Conservation (phyloP, 345 rosid species). For the Psidium guajava region DNA sequence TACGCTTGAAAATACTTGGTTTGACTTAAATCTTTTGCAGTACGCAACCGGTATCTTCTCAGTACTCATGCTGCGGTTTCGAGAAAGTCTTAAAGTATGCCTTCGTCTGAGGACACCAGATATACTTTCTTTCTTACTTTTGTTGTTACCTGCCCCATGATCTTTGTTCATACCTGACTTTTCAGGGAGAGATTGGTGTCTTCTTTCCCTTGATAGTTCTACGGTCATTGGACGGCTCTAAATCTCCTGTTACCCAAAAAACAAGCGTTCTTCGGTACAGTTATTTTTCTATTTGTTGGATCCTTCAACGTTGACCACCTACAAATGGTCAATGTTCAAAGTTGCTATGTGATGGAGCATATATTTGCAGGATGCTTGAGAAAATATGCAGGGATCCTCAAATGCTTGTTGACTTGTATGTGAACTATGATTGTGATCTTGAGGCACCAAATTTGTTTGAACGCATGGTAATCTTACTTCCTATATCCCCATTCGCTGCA, state of each 20-base stretch:
- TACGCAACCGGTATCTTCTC: constrained; percentile 94
- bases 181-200: constrained; percentile 92
- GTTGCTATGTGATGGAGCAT: constrained; percentile 2
- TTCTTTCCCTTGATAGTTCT: constrained; percentile 91
- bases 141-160: neutral
- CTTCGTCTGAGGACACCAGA: constrained; percentile 2
- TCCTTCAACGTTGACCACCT: neutral
- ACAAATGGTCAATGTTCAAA: neutral
- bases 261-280: constrained; percentile 78
- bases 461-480: constrained; percentile 58
- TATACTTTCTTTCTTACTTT: constrained; percentile 3
- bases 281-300: constrained; percentile 8
- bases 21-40: constrained; percentile 38
- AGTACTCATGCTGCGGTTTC: constrained; percentile 76
- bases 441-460: constrained; percentile 98
- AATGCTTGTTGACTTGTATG: constrained; percentile 95
- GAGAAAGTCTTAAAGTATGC: constrained; percentile 96
- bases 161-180: constrained; percentile 5
- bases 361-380: constrained; percentile 73
- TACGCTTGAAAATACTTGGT: constrained; percentile 2
- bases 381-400: constrained; percentile 92
- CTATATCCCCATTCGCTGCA: neutral
- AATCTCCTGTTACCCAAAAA: constrained; percentile 66
- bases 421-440: constrained; percentile 96
- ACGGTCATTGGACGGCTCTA: constrained; percentile 78